A percentile compares a stretch with the other conserved stretches of the same genome.
phyloP scores from a whole-genome alignment of 1,284 basidiomycete genomes.

The Vanrija humicola region DNA sequence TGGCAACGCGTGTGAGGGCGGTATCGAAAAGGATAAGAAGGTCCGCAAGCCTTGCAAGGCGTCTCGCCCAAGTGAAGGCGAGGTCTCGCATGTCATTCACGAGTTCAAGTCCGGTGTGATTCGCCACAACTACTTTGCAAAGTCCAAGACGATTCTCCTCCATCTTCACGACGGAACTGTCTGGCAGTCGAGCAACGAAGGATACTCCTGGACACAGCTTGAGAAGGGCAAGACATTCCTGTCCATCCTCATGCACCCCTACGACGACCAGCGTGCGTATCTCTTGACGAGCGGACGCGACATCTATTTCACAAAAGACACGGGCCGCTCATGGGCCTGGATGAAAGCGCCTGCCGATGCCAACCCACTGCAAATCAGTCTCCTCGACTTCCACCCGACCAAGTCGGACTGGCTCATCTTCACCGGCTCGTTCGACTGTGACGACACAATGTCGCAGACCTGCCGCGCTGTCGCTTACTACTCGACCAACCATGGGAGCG shows the following conservation, averaged over 20 bases:
- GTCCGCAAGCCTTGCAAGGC: slow-evolving; percentile 55
- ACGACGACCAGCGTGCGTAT: slow-evolving; percentile 76
- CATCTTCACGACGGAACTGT: slow-evolving; percentile 71
- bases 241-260: slow-evolving; percentile 79
- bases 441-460: slow-evolving; percentile 39
- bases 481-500: slow-evolving; percentile 69
- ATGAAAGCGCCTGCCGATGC: slow-evolving; percentile 64
- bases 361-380: slow-evolving; percentile 71
- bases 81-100: slow-evolving; percentile 53
- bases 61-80: slow-evolving; percentile 71
- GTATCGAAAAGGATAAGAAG: slow-evolving; percentile 63
- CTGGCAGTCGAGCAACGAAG: slow-evolving; percentile 94
- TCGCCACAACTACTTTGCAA: slow-evolving; percentile 67
- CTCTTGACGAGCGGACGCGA: slow-evolving; percentile 68
- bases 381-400: slow-evolving; percentile 82
- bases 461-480: slow-evolving; percentile 74
- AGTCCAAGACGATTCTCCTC: slow-evolving; percentile 71
- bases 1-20: slow-evolving; percentile 76
- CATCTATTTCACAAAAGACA: slow-evolving; percentile 78
- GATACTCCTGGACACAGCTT: slow-evolving; percentile 79
- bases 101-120: slow-evolving; percentile 66
- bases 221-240: slow-evolving; percentile 64
- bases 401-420: slow-evolving; percentile 82
- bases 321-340: slow-evolving; percentile 68
- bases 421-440: slow-evolving; percentile 73